Conservation (phyloP, 495 filamentous ascomycete species). For the Penicillium flavigenum region DNA sequence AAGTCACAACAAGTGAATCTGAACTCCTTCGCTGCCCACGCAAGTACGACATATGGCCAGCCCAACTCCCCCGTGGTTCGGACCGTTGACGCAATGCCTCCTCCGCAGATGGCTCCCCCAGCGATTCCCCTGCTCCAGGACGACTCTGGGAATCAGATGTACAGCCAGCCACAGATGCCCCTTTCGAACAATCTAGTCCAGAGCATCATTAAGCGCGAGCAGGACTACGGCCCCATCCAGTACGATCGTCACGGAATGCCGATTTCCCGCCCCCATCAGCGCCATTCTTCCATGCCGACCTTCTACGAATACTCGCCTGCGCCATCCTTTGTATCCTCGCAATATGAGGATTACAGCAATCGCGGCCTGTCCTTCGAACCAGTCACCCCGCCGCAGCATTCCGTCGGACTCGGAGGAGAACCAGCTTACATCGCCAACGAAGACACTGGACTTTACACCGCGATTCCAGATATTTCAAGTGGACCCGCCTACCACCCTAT, state of each 20-base stretch:
- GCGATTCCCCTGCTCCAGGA: slow-evolving; percentile 77
- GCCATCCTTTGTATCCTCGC: slow-evolving; percentile 94
- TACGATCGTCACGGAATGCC: slow-evolving; percentile 92
- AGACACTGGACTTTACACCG: slow-evolving; percentile 92
- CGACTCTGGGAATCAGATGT: slow-evolving; percentile 74
- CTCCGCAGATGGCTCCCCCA: slow-evolving; percentile 68
- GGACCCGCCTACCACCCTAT: slow-evolving; percentile 65
- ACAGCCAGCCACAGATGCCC: slow-evolving; percentile 56
- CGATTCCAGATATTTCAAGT: slow-evolving; percentile 76
- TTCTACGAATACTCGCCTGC: slow-evolving; percentile 98
- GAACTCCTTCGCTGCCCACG: slow-evolving; percentile 88
- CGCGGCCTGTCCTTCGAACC: slow-evolving; percentile 95
- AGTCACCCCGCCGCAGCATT: slow-evolving; percentile 89
- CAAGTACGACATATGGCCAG: slow-evolving; percentile 74
- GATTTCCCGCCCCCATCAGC: slow-evolving; percentile 75
- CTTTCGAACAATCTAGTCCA: slow-evolving; percentile 61
- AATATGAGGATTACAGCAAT: slow-evolving; percentile 96
- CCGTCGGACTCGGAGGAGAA: slow-evolving; percentile 72
- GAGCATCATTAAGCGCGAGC: slow-evolving; percentile 77
- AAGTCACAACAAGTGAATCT: slow-evolving; percentile 98
- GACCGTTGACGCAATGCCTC: slow-evolving; percentile 84
- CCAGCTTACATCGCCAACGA: slow-evolving; percentile 97
- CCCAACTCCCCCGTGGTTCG: slow-evolving; percentile 83
- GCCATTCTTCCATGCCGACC: slow-evolving; percentile 94
- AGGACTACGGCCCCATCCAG: slow-evolving; percentile 71